A percentile compares a stretch with the other conserved stretches of the same genome.
Evolutionary conservation across 2,329 filamentous ascomycete species (phyloP).

Genomic region (Aspergillus hortae): DNA sequence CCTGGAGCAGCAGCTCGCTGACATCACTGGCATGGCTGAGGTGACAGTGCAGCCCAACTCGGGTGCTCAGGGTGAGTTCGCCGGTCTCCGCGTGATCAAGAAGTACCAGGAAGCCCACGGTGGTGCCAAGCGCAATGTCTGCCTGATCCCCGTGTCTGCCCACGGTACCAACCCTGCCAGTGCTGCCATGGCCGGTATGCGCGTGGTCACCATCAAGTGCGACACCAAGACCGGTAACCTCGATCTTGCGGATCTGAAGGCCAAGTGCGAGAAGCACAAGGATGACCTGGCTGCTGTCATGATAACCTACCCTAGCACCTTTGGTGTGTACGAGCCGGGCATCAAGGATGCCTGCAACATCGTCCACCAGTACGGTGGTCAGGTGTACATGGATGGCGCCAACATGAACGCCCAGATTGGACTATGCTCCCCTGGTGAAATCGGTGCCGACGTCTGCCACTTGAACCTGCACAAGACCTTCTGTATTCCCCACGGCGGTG

Average conservation of each 20-base stretch:
- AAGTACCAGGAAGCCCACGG: slow-evolving; percentile 71
- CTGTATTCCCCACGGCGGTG: slow-evolving; percentile 94
- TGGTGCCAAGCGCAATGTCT: slow-evolving; percentile 72
- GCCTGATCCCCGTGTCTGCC: slow-evolving; percentile 89
- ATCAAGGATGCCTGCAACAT: slow-evolving; percentile 81
- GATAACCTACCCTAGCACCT: slow-evolving; percentile 95
- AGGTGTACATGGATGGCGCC: slow-evolving; percentile 97
- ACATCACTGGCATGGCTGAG: slow-evolving; percentile 86
- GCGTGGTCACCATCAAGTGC: slow-evolving; percentile 88
- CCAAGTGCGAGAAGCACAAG: slow-evolving; percentile 83
- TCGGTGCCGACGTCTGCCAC: slow-evolving; percentile 95
- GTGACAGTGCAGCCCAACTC: slow-evolving; percentile 93
- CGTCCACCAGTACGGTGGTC: slow-evolving; percentile 82
- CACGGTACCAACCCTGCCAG: slow-evolving; percentile 96
- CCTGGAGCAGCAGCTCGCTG: slow-evolving; percentile 70
- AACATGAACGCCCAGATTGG: slow-evolving; percentile 99
- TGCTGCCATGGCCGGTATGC: slow-evolving; percentile 93
- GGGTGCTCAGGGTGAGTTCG: slow-evolving; percentile 91
- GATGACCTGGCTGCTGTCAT: slow-evolving; percentile 88
- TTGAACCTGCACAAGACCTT: slow-evolving; percentile 98
- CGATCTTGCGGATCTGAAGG: slow-evolving; percentile 78
- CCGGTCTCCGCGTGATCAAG: slow-evolving; percentile 82
- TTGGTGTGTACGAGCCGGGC: slow-evolving; percentile 87
- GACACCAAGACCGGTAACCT: slow-evolving; percentile 83
- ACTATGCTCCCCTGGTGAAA: slow-evolving; percentile 88